Conservation (phyloP, 208 protist species). For the Angomonas ambiguus region DNA sequence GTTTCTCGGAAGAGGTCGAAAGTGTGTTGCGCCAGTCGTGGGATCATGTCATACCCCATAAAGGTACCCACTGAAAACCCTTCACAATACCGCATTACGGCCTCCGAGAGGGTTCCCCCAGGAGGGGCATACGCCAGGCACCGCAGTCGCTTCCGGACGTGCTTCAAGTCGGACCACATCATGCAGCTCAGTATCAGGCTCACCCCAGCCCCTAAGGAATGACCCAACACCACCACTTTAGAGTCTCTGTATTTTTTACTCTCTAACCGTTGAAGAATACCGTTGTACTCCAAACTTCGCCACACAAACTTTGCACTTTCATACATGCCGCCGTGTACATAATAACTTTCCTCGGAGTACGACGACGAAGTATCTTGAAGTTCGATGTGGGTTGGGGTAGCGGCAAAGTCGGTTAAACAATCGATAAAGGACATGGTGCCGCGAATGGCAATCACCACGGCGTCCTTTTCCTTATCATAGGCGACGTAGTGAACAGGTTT, state of each 20-base stretch:
- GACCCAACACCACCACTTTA: slow-evolving; percentile 68
- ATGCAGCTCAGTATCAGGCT: slow-evolving; percentile 64
- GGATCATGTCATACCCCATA: slow-evolving; percentile 79
- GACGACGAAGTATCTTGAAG: slow-evolving; percentile 22
- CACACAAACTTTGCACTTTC: slow-evolving; percentile 55
- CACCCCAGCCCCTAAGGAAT: slow-evolving; percentile 85
- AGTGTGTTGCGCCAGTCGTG: slow-evolving; percentile 70
- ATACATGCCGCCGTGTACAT: slow-evolving; percentile 81
- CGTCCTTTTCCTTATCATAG: slow-evolving; percentile 44
- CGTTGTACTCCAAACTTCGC: slow-evolving; percentile 40
- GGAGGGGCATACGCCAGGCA: slow-evolving; percentile 82
- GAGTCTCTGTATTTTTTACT: slow-evolving; percentile 28
- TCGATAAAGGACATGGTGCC: slow-evolving; percentile 86
- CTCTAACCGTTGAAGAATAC: slow-evolving; percentile 49
- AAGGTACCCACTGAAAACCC: slow-evolving; percentile 62
- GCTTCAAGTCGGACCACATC: slow-evolving; percentile 38
- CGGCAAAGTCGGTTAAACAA: slow-evolving; percentile 75
- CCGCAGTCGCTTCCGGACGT: slow-evolving; percentile 49
- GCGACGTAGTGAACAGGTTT: slow-evolving; percentile 78
- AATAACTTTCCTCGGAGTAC: slow-evolving; percentile 43
- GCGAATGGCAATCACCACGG: slow-evolving; percentile 74
- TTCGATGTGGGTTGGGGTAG: slow-evolving; percentile 34
- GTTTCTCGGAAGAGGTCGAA: slow-evolving; percentile 70
- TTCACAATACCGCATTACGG: slow-evolving; percentile 61
- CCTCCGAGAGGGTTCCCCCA: slow-evolving; percentile 59